These are phyloP conservation scores for Sungouiozyma ichnusensis DNA, from an alignment of 805 yeast genomes.

Conservation along the genomic window DNA sequence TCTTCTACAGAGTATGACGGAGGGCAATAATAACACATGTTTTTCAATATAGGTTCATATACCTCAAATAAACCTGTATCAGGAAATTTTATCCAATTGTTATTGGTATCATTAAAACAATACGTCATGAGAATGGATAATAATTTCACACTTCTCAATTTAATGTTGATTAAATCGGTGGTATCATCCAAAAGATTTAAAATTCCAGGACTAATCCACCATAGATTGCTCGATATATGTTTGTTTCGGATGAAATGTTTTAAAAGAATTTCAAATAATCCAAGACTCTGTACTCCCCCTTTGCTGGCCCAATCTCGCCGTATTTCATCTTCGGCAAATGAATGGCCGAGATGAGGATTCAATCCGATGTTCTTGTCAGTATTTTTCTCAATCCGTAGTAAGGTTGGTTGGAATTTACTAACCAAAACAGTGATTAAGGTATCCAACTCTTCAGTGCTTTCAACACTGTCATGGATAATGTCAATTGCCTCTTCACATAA, in stretches of 20 bases:
- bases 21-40: slow-evolving; percentile 22
- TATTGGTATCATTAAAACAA: slow-evolving; percentile 7
- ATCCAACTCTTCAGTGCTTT: not conserved
- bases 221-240: slow-evolving; percentile 19
- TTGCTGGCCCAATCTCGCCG: slow-evolving; percentile 13
- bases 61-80: slow-evolving; percentile 20
- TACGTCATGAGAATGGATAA: slow-evolving; percentile 13
- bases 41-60: slow-evolving; percentile 17
- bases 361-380: slow-evolving; percentile 5
- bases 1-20: slow-evolving; percentile 15
- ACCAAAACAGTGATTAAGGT: slow-evolving; percentile 3
- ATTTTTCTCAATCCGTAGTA: slow-evolving; percentile 3
- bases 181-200: slow-evolving; percentile 25
- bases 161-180: slow-evolving; percentile 15
- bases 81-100: slow-evolving; percentile 15
- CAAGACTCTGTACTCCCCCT: slow-evolving; percentile 20
- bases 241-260: slow-evolving; percentile 7
- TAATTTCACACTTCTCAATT: slow-evolving; percentile 18
- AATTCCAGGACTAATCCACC: slow-evolving; percentile 29
- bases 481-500: not conserved
- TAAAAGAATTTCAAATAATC: slow-evolving; percentile 15
- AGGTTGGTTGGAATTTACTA: slow-evolving; percentile 7
- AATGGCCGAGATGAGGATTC: slow-evolving; percentile 10
- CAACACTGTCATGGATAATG: not conserved
- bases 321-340: slow-evolving; percentile 13